Base-by-base conservation (phyloP, 805 yeast genomes). In the Wickerhamiella cacticola region DNA sequence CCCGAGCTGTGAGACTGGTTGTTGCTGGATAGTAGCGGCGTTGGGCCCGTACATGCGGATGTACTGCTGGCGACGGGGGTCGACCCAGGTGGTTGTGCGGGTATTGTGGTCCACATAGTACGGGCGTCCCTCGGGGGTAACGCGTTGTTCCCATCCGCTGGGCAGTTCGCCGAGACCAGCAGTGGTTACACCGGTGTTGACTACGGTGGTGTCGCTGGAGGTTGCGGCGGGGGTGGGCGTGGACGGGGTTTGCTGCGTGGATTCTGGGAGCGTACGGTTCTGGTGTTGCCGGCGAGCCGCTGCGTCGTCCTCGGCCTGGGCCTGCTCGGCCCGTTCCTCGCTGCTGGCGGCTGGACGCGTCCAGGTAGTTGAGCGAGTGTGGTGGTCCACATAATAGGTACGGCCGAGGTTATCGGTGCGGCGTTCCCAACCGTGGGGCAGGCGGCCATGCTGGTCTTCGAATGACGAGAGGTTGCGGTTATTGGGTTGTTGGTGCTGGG, bases 1-100 rank as follows among this genome's bases (percentile, higher is more conserved):
- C 15, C 98, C 98, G 65, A 92, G 73, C 62, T 94, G 97, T 39
- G 95, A 82, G 10, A 92, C 95, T 25, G 97, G 95, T 70, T 92
- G 98, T 59, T 92, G 97, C 68, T 88, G 96, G 56, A 89, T 86
- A 18, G 96, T 86, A 3, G 95, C 82, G 67, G 75, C 88, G 51
- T 68, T 67, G 24, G 72, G 70, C 23, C 96, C 97, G 64, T 83
- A 87, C 52, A 94, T 86, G 64, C 96, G 82, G 58, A 92, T 92
- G 66, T 86, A 92, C 69, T 92, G 99, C 68, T 92, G 98, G 67
- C 98, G 79, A 68, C 99, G 78, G 55, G 99, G 99, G 66, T 92
- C 99, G 41, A 92, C 99, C 99, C 99, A 92, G 10, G 99, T 92
- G 3, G 99, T 92, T 1, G 99, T 92, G 65, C 99, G 77, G n/a